Evolutionary conservation across 2,329 filamentous ascomycete genomes (phyloP), one percentile per base, ranked within the genome.

Genomic region (Botrytis byssoidea): DNA sequence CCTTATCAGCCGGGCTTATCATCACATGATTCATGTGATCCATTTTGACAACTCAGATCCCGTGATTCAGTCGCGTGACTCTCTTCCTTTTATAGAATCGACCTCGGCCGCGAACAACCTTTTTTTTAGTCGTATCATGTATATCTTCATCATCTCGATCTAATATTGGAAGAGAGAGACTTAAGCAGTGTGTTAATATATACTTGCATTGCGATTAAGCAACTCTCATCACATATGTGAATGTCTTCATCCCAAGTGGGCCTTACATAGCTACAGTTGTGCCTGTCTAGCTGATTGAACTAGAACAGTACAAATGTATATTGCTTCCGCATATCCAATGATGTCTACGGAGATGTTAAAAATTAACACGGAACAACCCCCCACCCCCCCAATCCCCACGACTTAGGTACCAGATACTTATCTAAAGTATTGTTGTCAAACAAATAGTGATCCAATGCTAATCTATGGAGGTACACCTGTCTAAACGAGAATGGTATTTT

Each of bases 1-100:
- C 16, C 68, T 70, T 61, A 70, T 70, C 48, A 57, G 48, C 66
- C 66, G 57, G 29, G 35, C 68, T 70, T 70, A 60, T 44, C 55
- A 44, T 70, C 66, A 68, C 66, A 55, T 68, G 66, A 55, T 7
- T 9, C 48, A 18, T 1, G 12, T 10, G 8, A 10, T 51, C 7
- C 2, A 9, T 32, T 8, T 8, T 8, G 2, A 18, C 1, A 7
- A 1, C 16, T 5, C 2, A 1, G 5, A 16, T 67, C 66, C n/a
- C n/a, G 66, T 69, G 66, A 69, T 10, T 10, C 5, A 1, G 4
- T 8, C 16, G 10, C 66, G 48, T 69, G 66, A 42, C 29, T 25
- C 16, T 9, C 18, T 25, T 16, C 35, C 35, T 3, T 25, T 14
- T 29, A 5, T 57, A 57, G n/a, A 57, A 42, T 10, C 7, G n/a